Conservation (phyloP, 2,329 filamentous ascomycete species). For the Clarireedia hainanense region DNA sequence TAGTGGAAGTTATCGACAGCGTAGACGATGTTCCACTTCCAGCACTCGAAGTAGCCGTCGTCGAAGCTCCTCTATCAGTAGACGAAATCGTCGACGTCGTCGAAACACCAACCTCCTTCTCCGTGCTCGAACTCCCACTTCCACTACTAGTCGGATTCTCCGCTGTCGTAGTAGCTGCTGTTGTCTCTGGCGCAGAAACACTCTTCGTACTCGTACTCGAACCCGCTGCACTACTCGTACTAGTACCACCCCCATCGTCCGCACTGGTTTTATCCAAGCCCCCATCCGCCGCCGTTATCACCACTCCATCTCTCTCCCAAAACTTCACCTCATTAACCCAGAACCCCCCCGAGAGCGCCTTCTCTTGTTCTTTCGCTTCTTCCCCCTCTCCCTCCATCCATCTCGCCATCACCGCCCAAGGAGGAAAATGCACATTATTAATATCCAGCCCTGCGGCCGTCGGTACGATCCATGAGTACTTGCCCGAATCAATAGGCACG, state of each 20-base stretch:
- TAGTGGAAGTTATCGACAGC: not conserved
- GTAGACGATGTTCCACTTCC: not conserved
- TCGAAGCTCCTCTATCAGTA: too few relatives aligned
- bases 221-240: not conserved
- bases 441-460: not conserved
- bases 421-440: slow-evolving; percentile 4
- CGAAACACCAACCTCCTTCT: not conserved
- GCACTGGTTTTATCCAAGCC: not conserved
- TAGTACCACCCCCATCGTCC: not conserved
- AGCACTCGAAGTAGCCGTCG: too few relatives aligned
- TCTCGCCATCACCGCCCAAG: not conserved
- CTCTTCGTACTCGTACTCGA: not conserved
- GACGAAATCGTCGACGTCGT: too few relatives aligned
- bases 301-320: not conserved
- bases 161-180: not conserved
- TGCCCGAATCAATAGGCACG: not conserved
- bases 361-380: not conserved
- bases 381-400: not conserved
- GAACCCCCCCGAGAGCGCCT: slow-evolving; percentile 1
- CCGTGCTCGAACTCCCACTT: not conserved
- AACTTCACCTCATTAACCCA: slow-evolving; percentile 3
- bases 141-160: not conserved
- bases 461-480: not conserved
- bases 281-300: not conserved
- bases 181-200: not conserved